Evolutionary conservation across 1,284 basidiomycete genomes (phyloP).

Genomic region (Pascua sp.): DNA sequence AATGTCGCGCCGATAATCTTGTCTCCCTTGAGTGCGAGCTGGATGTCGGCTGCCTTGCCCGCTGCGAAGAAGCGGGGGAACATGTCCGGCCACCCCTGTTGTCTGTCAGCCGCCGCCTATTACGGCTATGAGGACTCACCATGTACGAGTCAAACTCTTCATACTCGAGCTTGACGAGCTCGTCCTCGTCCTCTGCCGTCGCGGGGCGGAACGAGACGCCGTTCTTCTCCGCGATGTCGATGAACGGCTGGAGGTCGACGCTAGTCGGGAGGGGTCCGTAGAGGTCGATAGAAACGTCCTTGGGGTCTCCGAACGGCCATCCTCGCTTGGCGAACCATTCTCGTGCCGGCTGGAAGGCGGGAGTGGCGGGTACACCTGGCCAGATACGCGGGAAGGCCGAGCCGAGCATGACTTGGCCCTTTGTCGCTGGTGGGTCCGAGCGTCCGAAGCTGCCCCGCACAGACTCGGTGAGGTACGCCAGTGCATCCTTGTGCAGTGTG

Average conservation of each 20-base stretch:
- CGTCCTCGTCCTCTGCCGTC: constrained; percentile 6
- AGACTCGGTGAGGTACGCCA: constrained; percentile 6
- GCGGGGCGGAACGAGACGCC: constrained; percentile 20
- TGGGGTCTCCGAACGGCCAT: constrained; percentile 8
- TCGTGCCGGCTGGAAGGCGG: constrained; percentile 7
- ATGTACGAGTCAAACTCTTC: constrained; percentile 19
- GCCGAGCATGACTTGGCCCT: constrained; percentile 23
- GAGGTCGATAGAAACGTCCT: constrained; percentile 10
- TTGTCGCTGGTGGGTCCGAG: constrained; percentile 8
- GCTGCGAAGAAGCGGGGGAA: constrained; percentile 16
- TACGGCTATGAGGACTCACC: constrained; percentile 9
- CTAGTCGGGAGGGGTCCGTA: constrained; percentile 4
- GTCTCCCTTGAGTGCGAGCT: constrained; percentile 13
- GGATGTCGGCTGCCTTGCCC: constrained; percentile 17
- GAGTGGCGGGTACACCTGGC: constrained; percentile 22
- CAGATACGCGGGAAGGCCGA: constrained; percentile 26
- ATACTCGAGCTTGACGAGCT: constrained; percentile 18
- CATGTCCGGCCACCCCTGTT: constrained; percentile 29
- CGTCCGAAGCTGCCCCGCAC: constrained; percentile 3
- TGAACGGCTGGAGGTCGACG: constrained; percentile 9
- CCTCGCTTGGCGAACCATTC: constrained; percentile 18
- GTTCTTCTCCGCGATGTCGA: constrained; percentile 3
- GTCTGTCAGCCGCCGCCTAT: not conserved
- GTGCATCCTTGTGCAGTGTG: constrained; percentile 17
- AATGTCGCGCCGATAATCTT: constrained; percentile 21